Percentiles rank a stretch among this genome's conserved stretches.
phyloP scores from a whole-genome alignment of 345 rosid genomes.

The Draba incana region DNA sequence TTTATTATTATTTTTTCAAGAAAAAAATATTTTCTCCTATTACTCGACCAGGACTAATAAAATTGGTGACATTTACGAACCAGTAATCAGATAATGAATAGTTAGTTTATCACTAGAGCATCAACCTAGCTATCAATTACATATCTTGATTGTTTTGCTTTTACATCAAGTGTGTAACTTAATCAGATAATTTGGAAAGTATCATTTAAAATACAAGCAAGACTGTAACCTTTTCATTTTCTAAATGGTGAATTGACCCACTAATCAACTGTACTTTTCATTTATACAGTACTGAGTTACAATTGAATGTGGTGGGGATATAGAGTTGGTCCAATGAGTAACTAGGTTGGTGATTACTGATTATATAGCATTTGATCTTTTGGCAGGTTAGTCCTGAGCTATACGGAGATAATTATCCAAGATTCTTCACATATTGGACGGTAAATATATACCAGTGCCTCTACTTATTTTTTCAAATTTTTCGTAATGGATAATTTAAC shows the following conservation, averaged over 20 bases:
- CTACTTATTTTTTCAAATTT: not conserved
- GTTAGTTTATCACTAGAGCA: not conserved
- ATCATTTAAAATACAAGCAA: not conserved
- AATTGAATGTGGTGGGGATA: slow-evolving; percentile 29
- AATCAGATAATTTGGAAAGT: not conserved
- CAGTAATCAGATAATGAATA: not conserved
- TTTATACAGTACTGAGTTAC: not conserved
- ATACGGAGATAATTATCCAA: slow-evolving; percentile 90
- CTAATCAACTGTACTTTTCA: not conserved
- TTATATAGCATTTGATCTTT: slow-evolving; percentile 27
- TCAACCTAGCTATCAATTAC: not conserved
- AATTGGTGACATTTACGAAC: not conserved
- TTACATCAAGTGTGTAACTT: not conserved
- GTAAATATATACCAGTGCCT: slow-evolving; percentile 46
- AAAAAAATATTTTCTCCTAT: not conserved
- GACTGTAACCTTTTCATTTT: slow-evolving; percentile 11
- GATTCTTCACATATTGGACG: slow-evolving; percentile 99
- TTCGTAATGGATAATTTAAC: not conserved
- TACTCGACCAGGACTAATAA: too few species aligned
- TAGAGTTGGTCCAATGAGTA: slow-evolving; percentile 27
- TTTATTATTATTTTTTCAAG: not conserved
- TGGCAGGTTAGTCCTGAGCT: slow-evolving; percentile 96
- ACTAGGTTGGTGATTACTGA: slow-evolving; percentile 37
- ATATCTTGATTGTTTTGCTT: not conserved
- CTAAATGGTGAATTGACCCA: slow-evolving; percentile 13